Percentiles rank a stretch among this genome's conserved stretches.
Conservation (phyloP, 2,329 filamentous ascomycete species). For the Fusarium newnesense region DNA sequence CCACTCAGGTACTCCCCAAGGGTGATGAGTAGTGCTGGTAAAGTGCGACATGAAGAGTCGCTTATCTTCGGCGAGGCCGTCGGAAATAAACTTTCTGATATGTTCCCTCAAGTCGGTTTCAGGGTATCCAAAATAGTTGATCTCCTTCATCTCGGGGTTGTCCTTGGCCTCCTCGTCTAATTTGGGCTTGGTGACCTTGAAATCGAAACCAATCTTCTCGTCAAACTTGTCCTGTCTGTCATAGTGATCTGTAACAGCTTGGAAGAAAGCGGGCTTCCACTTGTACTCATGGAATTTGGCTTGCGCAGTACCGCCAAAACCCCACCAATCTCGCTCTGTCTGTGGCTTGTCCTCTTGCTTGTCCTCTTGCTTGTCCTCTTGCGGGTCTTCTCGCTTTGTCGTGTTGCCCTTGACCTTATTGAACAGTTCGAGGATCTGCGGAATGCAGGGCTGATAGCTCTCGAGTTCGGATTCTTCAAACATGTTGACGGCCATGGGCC, state of each 20-base stretch:
- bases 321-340: constrained; percentile 12
- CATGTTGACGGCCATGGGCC: constrained; percentile 54
- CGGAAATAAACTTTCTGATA: constrained; percentile 45
- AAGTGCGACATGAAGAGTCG: constrained; percentile 50
- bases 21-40: constrained; percentile 50
- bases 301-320: not conserved
- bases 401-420: constrained; percentile 38
- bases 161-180: constrained; percentile 37
- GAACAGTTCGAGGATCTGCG: constrained; percentile 51
- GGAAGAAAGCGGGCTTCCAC: constrained; percentile 49
- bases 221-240: constrained; percentile 49
- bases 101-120: constrained; percentile 46
- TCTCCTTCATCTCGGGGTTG: constrained; percentile 37
- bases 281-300: constrained; percentile 41
- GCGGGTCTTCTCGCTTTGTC: not conserved
- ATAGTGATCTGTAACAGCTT: constrained; percentile 48
- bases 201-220: constrained; percentile 46
- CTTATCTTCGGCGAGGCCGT: constrained; percentile 46
- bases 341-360: not conserved
- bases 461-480: constrained; percentile 54
- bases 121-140: constrained; percentile 49
- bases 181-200: constrained; percentile 45
- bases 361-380: not conserved
- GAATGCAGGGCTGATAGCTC: constrained; percentile 57
- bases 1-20: constrained; percentile 41